These are phyloP conservation scores for Suillus subaureus DNA, from an alignment of 768 basidiomycete genomes.

Conservation along the genomic window DNA sequence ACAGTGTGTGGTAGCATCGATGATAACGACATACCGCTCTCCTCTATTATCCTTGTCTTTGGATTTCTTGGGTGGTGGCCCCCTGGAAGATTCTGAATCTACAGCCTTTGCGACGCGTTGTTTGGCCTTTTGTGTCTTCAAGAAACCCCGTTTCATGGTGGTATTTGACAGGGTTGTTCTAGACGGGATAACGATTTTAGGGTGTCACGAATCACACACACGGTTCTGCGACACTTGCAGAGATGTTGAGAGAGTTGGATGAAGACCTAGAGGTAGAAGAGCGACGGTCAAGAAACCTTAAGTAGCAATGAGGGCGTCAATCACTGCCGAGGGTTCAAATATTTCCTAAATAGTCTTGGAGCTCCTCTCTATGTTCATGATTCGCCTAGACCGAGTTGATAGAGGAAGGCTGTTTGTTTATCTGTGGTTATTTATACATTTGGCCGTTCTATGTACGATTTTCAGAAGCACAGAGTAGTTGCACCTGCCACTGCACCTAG, in stretches of 20 bases:
- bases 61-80: slow-evolving; percentile 1
- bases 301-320: background rate
- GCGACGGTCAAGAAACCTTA: background rate
- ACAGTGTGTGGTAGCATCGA: background rate
- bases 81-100: background rate
- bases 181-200: background rate
- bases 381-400: background rate
- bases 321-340: no score
- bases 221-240: background rate
- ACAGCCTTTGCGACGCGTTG: slow-evolving; percentile 12
- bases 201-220: background rate
- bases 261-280: background rate
- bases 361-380: background rate
- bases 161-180: background rate
- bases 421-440: background rate
- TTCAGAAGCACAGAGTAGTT: background rate
- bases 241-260: background rate
- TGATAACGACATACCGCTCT: slow-evolving; percentile 2
- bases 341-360: slow-evolving; percentile 4
- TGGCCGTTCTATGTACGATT: background rate
- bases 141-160: slow-evolving; percentile 27
- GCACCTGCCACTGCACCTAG: background rate
- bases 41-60: background rate
- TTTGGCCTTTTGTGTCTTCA: slow-evolving; percentile 18
- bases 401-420: background rate